Conservation (phyloP, 139 green algal species). For the Micractinium sp. region DNA sequence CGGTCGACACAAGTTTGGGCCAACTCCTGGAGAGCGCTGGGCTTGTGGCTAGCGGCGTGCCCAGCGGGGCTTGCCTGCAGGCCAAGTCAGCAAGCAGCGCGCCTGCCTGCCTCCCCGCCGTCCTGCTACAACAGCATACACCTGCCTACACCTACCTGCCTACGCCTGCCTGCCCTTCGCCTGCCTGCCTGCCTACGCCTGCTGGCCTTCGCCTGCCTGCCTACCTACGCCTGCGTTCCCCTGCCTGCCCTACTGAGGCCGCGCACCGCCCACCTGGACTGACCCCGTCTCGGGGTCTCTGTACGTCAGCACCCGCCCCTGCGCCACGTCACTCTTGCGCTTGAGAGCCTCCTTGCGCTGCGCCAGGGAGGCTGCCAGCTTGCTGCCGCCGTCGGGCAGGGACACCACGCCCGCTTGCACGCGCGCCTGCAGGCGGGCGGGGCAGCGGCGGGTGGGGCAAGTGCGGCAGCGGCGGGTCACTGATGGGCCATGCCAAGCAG, state of each 20-base stretch:
- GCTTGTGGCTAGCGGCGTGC: no score
- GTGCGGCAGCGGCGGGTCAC: neutral
- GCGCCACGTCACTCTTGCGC: conserved; percentile 4
- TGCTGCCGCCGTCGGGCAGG: conserved; percentile 31
- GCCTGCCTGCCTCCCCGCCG: no score
- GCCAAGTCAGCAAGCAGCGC: no score
- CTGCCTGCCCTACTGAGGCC: no score
- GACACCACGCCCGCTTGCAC: conserved; percentile 14
- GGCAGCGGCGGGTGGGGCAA: neutral
- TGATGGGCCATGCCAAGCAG: neutral
- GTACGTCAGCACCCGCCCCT: conserved; percentile 33
- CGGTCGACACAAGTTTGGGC: no score
- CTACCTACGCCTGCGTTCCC: no score
- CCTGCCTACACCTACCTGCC: no score
- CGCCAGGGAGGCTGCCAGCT: conserved; percentile 22
- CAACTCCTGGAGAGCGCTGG: neutral
- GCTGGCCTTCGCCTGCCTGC: no score
- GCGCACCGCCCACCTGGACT: neutral
- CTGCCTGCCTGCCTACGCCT: no score
- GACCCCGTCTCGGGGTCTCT: neutral
- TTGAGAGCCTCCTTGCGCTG: conserved; percentile 5
- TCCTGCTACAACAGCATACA: no score
- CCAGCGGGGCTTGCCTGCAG: no score
- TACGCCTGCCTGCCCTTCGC: no score
- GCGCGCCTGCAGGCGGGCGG: neutral